Evolutionary conservation across 805 yeast species (phyloP), one percentile per base, ranked within the genome.

Genomic region (Tetrapisispora taiwanensis): DNA sequence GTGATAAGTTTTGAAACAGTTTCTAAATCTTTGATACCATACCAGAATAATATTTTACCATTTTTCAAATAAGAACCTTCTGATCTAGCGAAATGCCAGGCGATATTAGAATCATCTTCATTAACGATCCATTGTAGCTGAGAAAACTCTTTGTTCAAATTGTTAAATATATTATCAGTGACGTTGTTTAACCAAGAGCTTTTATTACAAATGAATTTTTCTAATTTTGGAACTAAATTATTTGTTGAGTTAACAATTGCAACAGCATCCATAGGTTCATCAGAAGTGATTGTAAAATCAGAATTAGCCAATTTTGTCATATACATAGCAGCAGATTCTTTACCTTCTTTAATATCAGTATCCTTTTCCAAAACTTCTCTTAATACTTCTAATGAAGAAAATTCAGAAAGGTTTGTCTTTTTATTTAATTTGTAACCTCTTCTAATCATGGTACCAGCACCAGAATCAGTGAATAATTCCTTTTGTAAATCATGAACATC

Each of bases 361-460:
- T 87, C 95, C 64, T 87, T 76, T 56, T 75, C 74, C 48, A 92
- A 72, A 18, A 88, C 92, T 40, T 73, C 62, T 67, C 95, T 77
- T 54, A 92, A 75, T 43, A 78, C 68, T 59, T 85, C 95, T n/a
- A 86, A 76, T 47, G 80, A 77, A 26, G 66, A 55, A 62, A 89
- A 84, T 49, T 84, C 90, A 32, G 71, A 66, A 44, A 88, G 68
- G 19, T 83, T 75, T 56, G 77, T 74, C 62, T 87, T 79, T 57
- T 78, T 80, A 46, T 82, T 64, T 52, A 92, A 74, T 68, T 86
- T 87, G 70, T 90, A 86, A 50, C 99, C 99, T 67, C 98, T 81
- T 75, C 98, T 84, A 57, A 92, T 88, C 71, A 92, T 74, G 38
- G 99, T 92, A 61, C 99, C 99, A 27, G 98, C 99, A 66, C 99